Evolutionary conservation across 208 protist genomes (phyloP), one percentile per base, ranked within the genome.

Genomic region (Tetramitus jugosus): DNA sequence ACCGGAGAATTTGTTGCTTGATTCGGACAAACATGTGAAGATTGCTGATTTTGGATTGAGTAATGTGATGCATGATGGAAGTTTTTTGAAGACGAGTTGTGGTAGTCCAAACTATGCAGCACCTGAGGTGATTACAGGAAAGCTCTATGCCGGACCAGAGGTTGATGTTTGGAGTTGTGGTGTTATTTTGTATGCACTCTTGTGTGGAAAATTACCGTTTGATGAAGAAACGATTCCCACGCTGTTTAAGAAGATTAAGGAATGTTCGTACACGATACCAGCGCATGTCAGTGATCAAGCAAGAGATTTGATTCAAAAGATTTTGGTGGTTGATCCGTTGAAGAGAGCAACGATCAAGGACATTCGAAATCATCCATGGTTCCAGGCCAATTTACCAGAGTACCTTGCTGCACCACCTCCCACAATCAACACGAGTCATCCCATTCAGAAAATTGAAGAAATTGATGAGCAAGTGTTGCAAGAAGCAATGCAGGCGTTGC

Each of bases 151-250:
- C 67, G 93, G 93, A 7, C 87, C 91, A 0, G 87, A 93, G 78
- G 90, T 93, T 60, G 94, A 97, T 88, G 89, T 96, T 49, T 96
- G 93, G 93, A 94, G 87, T n/a, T 94, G 89, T 68, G 94, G 94
- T 31, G 91, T 97, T 69, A 95, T 97, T 78, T 87, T 97, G 1
- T 96, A 94, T 82, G 92, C 91, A 10, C 79, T 97, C 26, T 86
- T 95, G 6, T 94, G 91, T 74, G 93, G 92, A 6, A 90, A 87
- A 67, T 85, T 97, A 45, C 93, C 93, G 0, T 96, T 97, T 76
- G 92, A 95, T 83, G 92, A 94, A 69, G 87, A 92, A 23, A 91
- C 77, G 68, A 93, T 93, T 53, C 89, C 90, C n/a, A 42, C 86
- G 23, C 85, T 96, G 43, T 96, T 96, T 82, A 84, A 81, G 67